Base-by-base conservation (phyloP, 768 basidiomycete species). In the Serendipita sp. region DNA sequence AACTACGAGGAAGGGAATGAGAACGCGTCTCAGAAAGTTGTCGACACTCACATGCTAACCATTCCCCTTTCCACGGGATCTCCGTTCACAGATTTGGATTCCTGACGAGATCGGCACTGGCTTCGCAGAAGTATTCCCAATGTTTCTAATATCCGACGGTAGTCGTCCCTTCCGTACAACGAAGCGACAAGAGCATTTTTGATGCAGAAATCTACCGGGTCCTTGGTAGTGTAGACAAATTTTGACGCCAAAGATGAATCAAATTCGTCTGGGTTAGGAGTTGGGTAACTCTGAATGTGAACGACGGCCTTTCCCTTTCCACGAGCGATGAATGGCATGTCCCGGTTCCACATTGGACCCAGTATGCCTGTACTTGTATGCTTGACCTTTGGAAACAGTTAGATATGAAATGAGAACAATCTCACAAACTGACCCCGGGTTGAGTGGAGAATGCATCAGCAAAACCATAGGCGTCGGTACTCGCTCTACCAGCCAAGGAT, bases 321-420 rank as follows among this genome's bases (percentile, higher is more conserved):
- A n/a, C 53, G 53, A 22, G 22, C 24, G 11, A 5, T 58, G 31
- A 58, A 58, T 17, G 53, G 53, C 53, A 24, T 22, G 3, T 24
- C 53, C 3, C 30, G 53, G n/a, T 58, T 58, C 53, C 53, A 58
- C 53, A 58, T 58, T 4, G 53, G 53, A 28, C 53, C 53, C 17
- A 58, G 53, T 11, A 58, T 58, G 11, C 30, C 30, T 3, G 53
- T 58, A 31, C 53, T 33, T n/a, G 53, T 58, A 58, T 58, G 53
- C 31, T 31, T 22, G 24, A 58, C 53, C 53, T 58, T 20, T n/a
- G 31, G 1, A 11, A 14, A 5, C 34, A 38, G 34, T 38, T 38
- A 38, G 5, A 14, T 7, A 38, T 38, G 7, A 2, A 38, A 38
- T 9, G 24, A 58, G 53, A 28, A 24, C n/a, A 58, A 11, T 13